Evolutionary conservation across 345 rosid species (phyloP).

Genomic region (Excoecaria agallocha): DNA sequence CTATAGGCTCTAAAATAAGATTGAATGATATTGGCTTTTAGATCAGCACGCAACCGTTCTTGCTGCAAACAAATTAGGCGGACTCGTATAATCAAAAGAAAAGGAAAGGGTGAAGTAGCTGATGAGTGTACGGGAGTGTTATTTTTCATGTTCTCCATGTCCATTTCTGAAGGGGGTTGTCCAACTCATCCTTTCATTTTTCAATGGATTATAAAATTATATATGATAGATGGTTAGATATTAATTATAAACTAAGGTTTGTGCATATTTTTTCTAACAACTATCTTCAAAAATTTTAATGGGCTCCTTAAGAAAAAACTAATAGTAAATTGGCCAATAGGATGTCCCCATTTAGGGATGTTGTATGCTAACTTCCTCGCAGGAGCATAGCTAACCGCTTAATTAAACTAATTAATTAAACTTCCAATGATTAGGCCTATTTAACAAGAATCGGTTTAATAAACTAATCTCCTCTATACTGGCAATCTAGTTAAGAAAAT

Average conservation of each 20-base stretch:
- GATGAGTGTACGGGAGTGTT: slow-evolving; percentile 2
- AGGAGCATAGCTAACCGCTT: not conserved
- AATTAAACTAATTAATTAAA: slow-evolving; percentile 13
- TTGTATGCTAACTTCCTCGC: slow-evolving; percentile 19
- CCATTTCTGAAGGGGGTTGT: not conserved
- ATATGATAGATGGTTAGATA: not conserved
- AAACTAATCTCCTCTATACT: slow-evolving; percentile 11
- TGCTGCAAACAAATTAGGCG: too few relatives aligned
- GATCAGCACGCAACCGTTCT: too few relatives aligned
- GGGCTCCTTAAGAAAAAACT: not conserved
- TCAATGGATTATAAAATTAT: not conserved
- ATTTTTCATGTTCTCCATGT: slow-evolving; percentile 4
- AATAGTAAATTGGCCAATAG: not conserved
- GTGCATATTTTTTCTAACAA: not conserved
- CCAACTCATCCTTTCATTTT: slow-evolving; percentile 9
- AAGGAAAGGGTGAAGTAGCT: not conserved
- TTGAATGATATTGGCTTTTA: too few relatives aligned
- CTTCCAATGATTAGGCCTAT: slow-evolving; percentile 15
- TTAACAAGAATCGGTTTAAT: slow-evolving; percentile 9
- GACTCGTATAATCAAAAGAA: not conserved
- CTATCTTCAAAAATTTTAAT: slow-evolving; percentile 1
- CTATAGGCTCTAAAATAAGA: too few relatives aligned
- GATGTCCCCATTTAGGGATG: not conserved
- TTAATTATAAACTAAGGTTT: not conserved
- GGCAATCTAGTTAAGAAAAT: slow-evolving; percentile 10